Percentiles rank a stretch among this genome's conserved stretches.
Evolutionary conservation across 2,329 filamentous ascomycete genomes (phyloP).

Genomic region (Neocatenulostroma microsporum): DNA sequence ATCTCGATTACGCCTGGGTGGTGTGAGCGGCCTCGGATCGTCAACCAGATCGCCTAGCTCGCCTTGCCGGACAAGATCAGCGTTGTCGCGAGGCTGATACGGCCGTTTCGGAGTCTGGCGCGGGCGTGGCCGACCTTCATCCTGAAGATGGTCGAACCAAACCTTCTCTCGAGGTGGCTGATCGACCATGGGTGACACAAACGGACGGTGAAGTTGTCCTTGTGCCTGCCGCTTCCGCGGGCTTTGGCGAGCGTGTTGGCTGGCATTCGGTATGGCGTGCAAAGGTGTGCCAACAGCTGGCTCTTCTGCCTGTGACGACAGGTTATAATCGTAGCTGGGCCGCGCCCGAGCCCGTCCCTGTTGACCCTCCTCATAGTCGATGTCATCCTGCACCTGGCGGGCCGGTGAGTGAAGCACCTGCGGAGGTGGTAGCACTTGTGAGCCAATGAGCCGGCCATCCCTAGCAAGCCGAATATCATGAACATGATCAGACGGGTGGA

Average conservation of each 20-base stretch:
- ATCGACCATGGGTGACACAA: conserved; percentile 21
- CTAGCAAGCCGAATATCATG: conserved; percentile 15
- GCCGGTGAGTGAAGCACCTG: too few species aligned
- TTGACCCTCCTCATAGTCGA: conserved; percentile 1
- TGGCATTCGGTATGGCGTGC: conserved; percentile 18
- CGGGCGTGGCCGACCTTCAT: conserved; percentile 7
- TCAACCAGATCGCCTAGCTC: conserved; percentile 21
- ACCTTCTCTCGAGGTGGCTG: conserved; percentile 17
- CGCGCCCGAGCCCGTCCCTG: background rate
- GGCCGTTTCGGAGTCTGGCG: conserved; percentile 6
- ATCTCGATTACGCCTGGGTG: conserved; percentile 23
- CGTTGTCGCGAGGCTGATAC: conserved; percentile 3
- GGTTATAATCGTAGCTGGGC: conserved; percentile 12
- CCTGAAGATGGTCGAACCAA: conserved; percentile 26
- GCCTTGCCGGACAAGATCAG: conserved; percentile 18
- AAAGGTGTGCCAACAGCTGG: conserved; percentile 19
- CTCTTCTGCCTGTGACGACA: conserved; percentile 7
- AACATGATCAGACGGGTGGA: conserved; percentile 18
- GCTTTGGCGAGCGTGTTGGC: conserved; percentile 12
- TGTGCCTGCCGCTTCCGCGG: conserved; percentile 13
- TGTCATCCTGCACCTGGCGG: too few species aligned
- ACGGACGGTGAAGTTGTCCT: conserved; percentile 23
- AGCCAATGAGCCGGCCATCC: conserved; percentile 15
- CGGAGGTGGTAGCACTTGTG: conserved; percentile 11
- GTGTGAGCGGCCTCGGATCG: conserved; percentile 15